A percentile compares a stretch with the other conserved stretches of the same genome.
phyloP scores from a whole-genome alignment of 1,139 yeast species.

The Entelexis sorbosivorans region DNA sequence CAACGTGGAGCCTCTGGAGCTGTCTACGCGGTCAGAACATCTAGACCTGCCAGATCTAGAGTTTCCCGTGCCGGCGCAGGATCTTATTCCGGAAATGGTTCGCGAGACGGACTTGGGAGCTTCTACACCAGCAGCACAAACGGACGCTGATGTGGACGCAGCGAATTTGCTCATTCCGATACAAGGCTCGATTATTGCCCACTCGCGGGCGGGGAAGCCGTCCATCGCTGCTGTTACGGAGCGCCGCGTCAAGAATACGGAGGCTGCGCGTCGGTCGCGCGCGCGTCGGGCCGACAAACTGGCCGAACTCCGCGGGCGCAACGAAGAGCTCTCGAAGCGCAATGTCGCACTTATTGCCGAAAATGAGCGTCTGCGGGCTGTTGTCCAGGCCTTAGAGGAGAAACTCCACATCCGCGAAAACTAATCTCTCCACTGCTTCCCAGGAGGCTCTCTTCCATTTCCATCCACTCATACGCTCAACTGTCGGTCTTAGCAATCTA shows the following conservation, averaged over 20 bases:
- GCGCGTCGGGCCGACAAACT: constrained; percentile 42
- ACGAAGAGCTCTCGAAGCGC: constrained; percentile 6
- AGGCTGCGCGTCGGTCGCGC: constrained; percentile 93
- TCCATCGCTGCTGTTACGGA: constrained; percentile 17
- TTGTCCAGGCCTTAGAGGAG: constrained; percentile 9
- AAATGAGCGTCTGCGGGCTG: constrained; percentile 7
- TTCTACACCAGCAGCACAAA: neutral
- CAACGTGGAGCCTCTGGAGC: constrained; percentile 7
- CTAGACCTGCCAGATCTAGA: constrained; percentile 17
- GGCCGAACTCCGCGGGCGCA: constrained; percentile 10
- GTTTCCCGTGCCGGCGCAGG: constrained; percentile 19
- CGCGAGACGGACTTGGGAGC: constrained; percentile 11
- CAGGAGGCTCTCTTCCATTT: neutral
- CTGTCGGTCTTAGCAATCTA: too few species aligned
- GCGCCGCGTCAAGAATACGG: constrained; percentile 79
- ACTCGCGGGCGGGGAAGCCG: constrained; percentile 14
- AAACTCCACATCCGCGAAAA: neutral
- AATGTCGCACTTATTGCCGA: constrained; percentile 10
- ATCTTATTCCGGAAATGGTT: constrained; percentile 20
- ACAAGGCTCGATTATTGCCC: constrained; percentile 17
- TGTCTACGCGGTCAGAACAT: constrained; percentile 5
- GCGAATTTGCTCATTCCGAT: constrained; percentile 12
- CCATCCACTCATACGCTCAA: neutral
- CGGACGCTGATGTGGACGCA: neutral
- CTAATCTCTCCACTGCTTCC: neutral